Evolutionary conservation across 441 rosid species (phyloP).

Genomic region (Theobroma grandiflorum): DNA sequence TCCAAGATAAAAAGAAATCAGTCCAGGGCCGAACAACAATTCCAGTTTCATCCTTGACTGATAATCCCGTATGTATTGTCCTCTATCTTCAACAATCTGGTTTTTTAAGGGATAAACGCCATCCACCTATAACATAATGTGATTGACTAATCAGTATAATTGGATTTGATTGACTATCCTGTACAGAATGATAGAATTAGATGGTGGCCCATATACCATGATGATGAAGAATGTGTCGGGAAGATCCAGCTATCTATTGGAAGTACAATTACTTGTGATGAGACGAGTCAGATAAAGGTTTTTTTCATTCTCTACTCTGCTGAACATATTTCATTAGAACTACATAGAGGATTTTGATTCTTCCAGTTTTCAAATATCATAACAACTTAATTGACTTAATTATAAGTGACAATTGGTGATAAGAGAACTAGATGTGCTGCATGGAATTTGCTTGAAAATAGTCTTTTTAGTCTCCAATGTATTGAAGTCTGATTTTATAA

Average conservation of each 20-base stretch:
- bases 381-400: constrained; percentile 1
- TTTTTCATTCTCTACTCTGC: constrained; percentile 27
- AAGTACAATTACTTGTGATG: constrained; percentile 69
- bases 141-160: neutral
- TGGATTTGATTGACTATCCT: constrained; percentile 20
- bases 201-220: constrained; percentile 94
- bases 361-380: neutral
- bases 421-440: constrained; percentile 12
- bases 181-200: constrained; percentile 78
- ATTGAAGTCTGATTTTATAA: neutral
- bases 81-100: constrained; percentile 30
- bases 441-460: constrained; percentile 7
- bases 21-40: constrained; percentile 79
- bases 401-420: neutral
- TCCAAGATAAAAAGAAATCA: constrained; percentile 75
- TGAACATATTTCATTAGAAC: neutral
- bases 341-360: neutral
- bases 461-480: neutral
- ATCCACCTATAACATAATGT: neutral
- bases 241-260: constrained; percentile 91
- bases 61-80: constrained; percentile 66
- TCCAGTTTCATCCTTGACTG: constrained; percentile 75
- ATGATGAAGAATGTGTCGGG: constrained; percentile 96
- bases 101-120: neutral
- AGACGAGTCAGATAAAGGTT: constrained; percentile 84